Evolutionary conservation across 768 basidiomycete species (phyloP).

Genomic region (Kwoniella botswanensis): DNA sequence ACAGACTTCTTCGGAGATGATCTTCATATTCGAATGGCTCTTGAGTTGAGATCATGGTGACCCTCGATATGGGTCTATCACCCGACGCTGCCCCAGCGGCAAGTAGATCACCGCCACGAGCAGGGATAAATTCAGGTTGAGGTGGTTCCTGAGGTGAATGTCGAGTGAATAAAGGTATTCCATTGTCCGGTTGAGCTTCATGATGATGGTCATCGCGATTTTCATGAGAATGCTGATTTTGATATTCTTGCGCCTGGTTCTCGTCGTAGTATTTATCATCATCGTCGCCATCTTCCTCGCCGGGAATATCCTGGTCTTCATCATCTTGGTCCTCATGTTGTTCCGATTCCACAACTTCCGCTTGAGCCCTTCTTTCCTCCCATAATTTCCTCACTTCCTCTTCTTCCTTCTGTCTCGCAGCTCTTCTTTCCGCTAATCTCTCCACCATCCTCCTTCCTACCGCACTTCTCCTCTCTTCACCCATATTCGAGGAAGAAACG

Average conservation of each 20-base stretch:
- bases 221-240: neutral
- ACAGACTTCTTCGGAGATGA: constrained; percentile 51
- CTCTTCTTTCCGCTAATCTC: constrained; percentile 50
- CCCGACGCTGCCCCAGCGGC: neutral
- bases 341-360: neutral
- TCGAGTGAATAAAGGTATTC: constrained; percentile 15
- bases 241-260: neutral
- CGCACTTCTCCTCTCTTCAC: constrained; percentile 56
- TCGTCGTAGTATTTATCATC: constrained; percentile 3
- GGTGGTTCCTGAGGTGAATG: constrained; percentile 25
- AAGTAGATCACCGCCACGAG: constrained; percentile 13
- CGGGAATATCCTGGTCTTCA: constrained; percentile 8
- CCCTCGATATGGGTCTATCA: constrained; percentile 46
- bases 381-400: constrained; percentile 41
- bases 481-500: constrained; percentile 51
- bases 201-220: neutral
- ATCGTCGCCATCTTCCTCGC: constrained; percentile 11
- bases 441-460: constrained; percentile 58
- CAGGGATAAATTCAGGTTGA: neutral
- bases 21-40: constrained; percentile 56
- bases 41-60: constrained; percentile 41
- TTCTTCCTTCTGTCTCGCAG: constrained; percentile 47
- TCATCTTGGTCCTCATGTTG: constrained; percentile 11
- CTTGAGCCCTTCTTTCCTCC: constrained; percentile 32
- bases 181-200: neutral